Conservation (phyloP, 495 filamentous ascomycete species). For the Talaromyces thailandensis region DNA sequence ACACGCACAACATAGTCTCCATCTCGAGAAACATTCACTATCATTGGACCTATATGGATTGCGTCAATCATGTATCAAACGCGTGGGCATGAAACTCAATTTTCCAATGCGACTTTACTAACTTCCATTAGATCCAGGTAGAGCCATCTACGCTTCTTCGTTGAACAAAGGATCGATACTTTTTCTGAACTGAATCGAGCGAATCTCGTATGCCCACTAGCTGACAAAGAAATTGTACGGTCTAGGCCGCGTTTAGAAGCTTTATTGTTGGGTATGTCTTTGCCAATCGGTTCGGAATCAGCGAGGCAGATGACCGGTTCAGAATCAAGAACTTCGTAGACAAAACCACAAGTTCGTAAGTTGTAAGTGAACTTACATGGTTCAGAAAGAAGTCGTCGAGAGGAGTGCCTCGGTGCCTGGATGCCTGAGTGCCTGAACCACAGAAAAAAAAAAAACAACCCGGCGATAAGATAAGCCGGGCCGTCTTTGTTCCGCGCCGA, state of each 20-base stretch:
- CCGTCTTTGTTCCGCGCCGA: conserved; percentile 4
- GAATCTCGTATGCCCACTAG: too few species aligned
- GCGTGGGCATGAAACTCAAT: not conserved
- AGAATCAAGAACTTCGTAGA: not conserved
- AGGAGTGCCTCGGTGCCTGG: too few species aligned
- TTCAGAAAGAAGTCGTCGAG: not conserved
- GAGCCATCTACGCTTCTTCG: not conserved
- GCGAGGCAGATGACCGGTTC: too few species aligned
- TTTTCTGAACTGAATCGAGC: not conserved
- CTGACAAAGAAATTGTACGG: not conserved
- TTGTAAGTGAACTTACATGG: not conserved
- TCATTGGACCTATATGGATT: not conserved
- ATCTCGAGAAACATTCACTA: conserved; percentile 1
- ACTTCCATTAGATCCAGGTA: not conserved
- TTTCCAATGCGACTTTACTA: not conserved
- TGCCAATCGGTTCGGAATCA: too few species aligned
- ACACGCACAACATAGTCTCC: conserved; percentile 26
- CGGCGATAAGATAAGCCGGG: conserved; percentile 7
- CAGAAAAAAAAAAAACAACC: not conserved
- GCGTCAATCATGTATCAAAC: not conserved
- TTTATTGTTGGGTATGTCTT: too few species aligned
- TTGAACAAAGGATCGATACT: not conserved
- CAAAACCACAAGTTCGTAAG: not conserved
- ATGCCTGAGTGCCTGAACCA: not conserved
- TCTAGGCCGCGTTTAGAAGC: too few species aligned